Evolutionary conservation across 106 monocot genomes (phyloP).

Genomic region (Platanthera zijinensis): DNA sequence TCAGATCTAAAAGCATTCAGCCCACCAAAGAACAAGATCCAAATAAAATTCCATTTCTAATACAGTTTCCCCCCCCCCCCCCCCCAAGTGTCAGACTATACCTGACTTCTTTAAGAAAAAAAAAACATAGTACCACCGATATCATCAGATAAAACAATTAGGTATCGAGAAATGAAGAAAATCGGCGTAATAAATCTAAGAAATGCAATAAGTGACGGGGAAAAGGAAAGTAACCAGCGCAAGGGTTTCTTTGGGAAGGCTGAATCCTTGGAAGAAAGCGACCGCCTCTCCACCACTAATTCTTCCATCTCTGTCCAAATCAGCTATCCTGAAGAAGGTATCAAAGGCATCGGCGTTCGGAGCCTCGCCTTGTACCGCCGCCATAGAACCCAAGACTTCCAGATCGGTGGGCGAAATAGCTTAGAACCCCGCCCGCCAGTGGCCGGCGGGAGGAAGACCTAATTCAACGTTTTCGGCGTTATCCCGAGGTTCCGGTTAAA

Average conservation of each 20-base stretch:
- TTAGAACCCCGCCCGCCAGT: not conserved
- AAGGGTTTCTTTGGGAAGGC: conserved; percentile 67
- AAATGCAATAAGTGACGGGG: not conserved
- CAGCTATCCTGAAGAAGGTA: conserved; percentile 73
- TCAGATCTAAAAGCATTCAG: conserved; percentile 5
- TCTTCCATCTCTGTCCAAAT: conserved; percentile 86
- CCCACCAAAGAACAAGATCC: not conserved
- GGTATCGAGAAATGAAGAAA: not conserved
- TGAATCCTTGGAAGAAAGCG: conserved; percentile 84
- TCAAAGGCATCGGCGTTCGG: conserved; percentile 63
- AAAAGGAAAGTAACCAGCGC: conserved; percentile 46
- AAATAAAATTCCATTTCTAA: not conserved
- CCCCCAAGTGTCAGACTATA: too few species aligned
- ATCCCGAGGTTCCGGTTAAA: not conserved
- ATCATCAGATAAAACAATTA: not conserved
- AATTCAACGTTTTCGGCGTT: not conserved
- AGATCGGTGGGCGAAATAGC: not conserved
- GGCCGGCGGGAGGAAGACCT: not conserved
- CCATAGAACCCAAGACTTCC: conserved; percentile 9
- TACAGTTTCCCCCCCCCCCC: not conserved
- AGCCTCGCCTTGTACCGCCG: conserved; percentile 13
- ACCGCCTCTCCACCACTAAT: conserved; percentile 87
- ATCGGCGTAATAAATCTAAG: not conserved
- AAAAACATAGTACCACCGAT: not conserved
- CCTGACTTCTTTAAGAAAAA: too few species aligned